Percentiles rank a stretch among this genome's conserved stretches.
Conservation (phyloP, 1,139 yeast species). For the Hansenula sp. region DNA sequence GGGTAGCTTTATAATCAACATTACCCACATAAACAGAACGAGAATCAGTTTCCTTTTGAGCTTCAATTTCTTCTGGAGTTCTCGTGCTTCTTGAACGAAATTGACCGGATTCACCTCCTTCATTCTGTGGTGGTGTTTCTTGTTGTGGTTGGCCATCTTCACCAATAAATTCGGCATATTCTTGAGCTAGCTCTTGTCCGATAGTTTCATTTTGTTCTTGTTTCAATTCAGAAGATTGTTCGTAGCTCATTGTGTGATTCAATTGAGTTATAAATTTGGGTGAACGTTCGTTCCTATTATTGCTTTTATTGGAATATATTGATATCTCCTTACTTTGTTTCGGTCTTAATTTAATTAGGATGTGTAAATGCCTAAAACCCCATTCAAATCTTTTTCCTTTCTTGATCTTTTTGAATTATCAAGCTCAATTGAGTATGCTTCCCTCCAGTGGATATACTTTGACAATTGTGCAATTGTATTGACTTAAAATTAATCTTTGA, state of each 20-base stretch:
- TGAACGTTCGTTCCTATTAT: no score
- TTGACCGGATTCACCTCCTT: not conserved
- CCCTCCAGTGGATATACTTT: no score
- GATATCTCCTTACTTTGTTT: no score
- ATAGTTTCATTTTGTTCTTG: constrained; percentile 5
- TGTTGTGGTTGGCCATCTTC: not conserved
- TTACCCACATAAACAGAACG: constrained; percentile 60
- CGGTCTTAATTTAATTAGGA: not conserved
- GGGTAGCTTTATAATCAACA: constrained; percentile 55
- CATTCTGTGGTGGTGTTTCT: not conserved
- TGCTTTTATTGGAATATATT: no score
- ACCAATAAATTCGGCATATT: constrained; percentile 1
- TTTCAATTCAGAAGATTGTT: not conserved
- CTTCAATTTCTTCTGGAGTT: constrained; percentile 26
- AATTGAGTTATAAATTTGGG: not conserved
- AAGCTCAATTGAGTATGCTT: no score
- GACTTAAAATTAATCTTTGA: no score
- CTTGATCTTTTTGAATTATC: no score
- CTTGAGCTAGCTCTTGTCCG: constrained; percentile 6
- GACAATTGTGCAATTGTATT: no score
- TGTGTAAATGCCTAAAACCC: no score
- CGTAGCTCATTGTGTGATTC: not conserved
- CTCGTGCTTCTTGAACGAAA: constrained; percentile 7
- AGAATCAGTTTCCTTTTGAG: constrained; percentile 44
- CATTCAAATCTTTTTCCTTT: no score